Conservation (phyloP, 139 green algal genomes). For the Chlamydomonas urium region DNA sequence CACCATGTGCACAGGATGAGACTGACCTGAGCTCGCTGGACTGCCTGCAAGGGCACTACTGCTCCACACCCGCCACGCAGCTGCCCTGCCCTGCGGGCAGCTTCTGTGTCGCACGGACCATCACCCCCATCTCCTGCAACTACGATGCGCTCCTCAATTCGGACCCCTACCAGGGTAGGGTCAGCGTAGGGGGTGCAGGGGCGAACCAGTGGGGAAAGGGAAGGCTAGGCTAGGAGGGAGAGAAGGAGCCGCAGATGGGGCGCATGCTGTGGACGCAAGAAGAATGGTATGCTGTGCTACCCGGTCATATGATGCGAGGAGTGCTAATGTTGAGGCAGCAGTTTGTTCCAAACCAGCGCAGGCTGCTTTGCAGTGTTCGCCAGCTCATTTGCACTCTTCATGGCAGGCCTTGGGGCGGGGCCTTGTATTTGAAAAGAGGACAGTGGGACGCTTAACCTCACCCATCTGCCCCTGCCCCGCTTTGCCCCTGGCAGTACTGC, state of each 20-base stretch:
- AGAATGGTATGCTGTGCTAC: neutral
- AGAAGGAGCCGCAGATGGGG: neutral
- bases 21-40: slow-evolving; percentile 9
- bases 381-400: no score
- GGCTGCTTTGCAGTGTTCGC: no score
- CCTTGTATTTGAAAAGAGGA: no score
- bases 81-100: slow-evolving; percentile 25
- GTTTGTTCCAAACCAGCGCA: no score
- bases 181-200: no score
- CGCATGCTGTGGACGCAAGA: neutral
- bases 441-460: no score
- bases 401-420: no score
- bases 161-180: slow-evolving; percentile 6
- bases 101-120: slow-evolving; percentile 27
- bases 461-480: no score
- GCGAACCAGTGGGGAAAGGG: no score
- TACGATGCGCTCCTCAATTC: slow-evolving; percentile 19
- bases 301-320: no score
- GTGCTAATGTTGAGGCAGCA: no score
- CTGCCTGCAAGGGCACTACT: slow-evolving; percentile 35
- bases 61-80: slow-evolving; percentile 21
- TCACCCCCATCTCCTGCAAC: slow-evolving; percentile 25
- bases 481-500: slow-evolving; percentile 4
- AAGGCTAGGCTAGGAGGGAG: neutral
- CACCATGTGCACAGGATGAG: slow-evolving; percentile 14